These are phyloP conservation scores for Penicillium waksmanii DNA, from an alignment of 495 filamentous ascomycete species.

Conservation along the genomic window DNA sequence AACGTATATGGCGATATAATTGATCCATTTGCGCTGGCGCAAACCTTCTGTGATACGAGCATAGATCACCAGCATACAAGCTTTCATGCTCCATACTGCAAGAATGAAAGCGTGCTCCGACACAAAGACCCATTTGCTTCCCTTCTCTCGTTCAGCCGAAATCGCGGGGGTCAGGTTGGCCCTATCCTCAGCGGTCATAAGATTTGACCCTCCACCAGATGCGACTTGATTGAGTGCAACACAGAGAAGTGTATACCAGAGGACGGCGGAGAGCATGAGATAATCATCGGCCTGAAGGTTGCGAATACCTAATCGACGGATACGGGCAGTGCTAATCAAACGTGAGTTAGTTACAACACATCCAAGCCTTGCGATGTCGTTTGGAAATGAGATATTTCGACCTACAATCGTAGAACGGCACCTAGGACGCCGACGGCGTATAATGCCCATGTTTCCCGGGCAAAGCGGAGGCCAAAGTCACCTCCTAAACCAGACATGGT, in stretches of 20 bases:
- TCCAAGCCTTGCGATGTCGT: not conserved
- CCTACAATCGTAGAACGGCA: constrained; percentile 49
- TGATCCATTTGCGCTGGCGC: constrained; percentile 44
- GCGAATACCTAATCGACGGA: constrained; percentile 48
- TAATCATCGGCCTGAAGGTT: constrained; percentile 56
- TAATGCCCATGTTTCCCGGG: constrained; percentile 51
- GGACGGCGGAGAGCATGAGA: constrained; percentile 49
- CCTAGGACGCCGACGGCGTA: constrained; percentile 50
- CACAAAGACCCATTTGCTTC: constrained; percentile 61
- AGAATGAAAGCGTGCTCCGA: constrained; percentile 58
- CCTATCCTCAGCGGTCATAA: constrained; percentile 49
- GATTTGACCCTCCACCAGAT: constrained; percentile 57
- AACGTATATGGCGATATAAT: constrained; percentile 57
- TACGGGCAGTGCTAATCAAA: constrained; percentile 46
- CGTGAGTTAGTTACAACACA: not conserved
- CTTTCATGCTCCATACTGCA: constrained; percentile 53
- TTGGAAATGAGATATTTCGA: constrained; percentile 6
- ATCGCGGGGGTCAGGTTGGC: constrained; percentile 39
- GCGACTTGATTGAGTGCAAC: constrained; percentile 55
- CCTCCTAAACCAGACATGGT: constrained; percentile 42
- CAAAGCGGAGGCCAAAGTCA: constrained; percentile 38
- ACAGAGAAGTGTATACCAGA: constrained; percentile 60
- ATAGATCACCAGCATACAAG: constrained; percentile 61
- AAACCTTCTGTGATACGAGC: constrained; percentile 51
- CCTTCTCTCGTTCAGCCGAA: constrained; percentile 47